phyloP scores from a whole-genome alignment of 2,329 filamentous ascomycete genomes.

The Penicillium sp. region DNA sequence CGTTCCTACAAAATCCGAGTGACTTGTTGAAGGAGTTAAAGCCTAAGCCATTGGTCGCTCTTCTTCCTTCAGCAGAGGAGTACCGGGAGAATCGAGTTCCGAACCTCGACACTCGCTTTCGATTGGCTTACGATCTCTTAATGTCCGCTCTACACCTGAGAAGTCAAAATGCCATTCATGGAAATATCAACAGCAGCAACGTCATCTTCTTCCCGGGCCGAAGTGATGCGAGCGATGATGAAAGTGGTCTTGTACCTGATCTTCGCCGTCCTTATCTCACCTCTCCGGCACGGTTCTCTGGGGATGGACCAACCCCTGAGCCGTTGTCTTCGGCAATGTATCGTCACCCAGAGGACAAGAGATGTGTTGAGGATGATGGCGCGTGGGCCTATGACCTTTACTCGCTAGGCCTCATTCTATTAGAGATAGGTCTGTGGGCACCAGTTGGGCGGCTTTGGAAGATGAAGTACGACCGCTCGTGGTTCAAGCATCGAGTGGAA shows the following conservation, averaged over 20 bases:
- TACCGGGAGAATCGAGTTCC: constrained; percentile 36
- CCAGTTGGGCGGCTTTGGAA: constrained; percentile 57
- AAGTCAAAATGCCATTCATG: constrained; percentile 49
- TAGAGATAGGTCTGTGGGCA: constrained; percentile 58
- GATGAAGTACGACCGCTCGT: constrained; percentile 52
- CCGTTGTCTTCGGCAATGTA: constrained; percentile 50
- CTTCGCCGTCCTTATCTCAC: constrained; percentile 51
- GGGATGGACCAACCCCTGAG: constrained; percentile 40
- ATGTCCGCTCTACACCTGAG: constrained; percentile 51
- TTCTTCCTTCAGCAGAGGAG: constrained; percentile 37
- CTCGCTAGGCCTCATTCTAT: constrained; percentile 52
- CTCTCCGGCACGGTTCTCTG: constrained; percentile 52
- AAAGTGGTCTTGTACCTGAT: constrained; percentile 33
- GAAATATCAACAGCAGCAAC: constrained; percentile 58
- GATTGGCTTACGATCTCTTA: constrained; percentile 52
- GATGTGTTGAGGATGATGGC: constrained; percentile 31
- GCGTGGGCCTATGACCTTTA: constrained; percentile 50
- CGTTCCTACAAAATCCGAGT: constrained; percentile 35
- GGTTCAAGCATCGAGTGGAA: constrained; percentile 57
- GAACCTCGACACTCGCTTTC: constrained; percentile 55
- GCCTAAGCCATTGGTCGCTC: constrained; percentile 36
- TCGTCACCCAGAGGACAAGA: constrained; percentile 48
- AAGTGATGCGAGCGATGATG: constrained; percentile 28
- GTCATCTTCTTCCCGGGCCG: constrained; percentile 48
- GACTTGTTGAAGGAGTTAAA: constrained; percentile 32